phyloP scores from a whole-genome alignment of 2,329 filamentous ascomycete species.

The Cladorrhinum sp. region DNA sequence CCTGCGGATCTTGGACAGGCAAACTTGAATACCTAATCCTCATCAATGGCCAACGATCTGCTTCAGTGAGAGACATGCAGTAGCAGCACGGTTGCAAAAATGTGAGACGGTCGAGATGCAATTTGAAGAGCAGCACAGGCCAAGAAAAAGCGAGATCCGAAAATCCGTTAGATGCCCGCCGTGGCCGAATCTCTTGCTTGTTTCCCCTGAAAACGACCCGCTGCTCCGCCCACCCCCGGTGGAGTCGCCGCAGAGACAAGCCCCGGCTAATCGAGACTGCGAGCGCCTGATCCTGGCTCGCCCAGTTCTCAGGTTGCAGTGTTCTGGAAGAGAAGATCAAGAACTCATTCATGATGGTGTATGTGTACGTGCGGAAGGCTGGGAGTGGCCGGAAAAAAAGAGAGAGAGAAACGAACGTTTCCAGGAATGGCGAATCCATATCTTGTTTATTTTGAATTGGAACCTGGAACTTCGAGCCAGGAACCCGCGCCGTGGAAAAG shows the following conservation, averaged over 20 bases:
- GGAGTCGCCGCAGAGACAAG: slow-evolving; percentile 5
- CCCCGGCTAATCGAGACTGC: slow-evolving; percentile 9
- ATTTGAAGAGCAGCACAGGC: not conserved
- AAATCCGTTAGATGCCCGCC: not conserved
- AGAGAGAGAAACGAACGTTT: not conserved
- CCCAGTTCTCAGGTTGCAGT: slow-evolving; percentile 6
- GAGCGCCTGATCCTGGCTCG: slow-evolving; percentile 11
- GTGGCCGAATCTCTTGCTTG: slow-evolving; percentile 7
- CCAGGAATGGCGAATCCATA: slow-evolving; percentile 12
- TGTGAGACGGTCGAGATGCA: not conserved
- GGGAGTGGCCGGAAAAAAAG: not conserved
- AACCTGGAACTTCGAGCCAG: slow-evolving; percentile 17
- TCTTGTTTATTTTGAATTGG: slow-evolving; percentile 28
- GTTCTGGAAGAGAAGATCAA: slow-evolving; percentile 5
- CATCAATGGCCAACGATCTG: not conserved
- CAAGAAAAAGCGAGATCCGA: not conserved
- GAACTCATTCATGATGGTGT: not conserved
- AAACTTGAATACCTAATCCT: too few species aligned
- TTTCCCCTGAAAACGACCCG: slow-evolving; percentile 16
- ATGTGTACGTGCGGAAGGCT: not conserved
- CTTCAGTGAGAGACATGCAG: not conserved
- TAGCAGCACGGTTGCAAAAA: not conserved
- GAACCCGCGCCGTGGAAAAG: slow-evolving; percentile 13
- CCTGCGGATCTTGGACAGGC: too few species aligned
- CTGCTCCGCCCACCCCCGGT: slow-evolving; percentile 7